phyloP scores from a whole-genome alignment of 169 alveolate genomes.

The Plasmodium gonderi region DNA sequence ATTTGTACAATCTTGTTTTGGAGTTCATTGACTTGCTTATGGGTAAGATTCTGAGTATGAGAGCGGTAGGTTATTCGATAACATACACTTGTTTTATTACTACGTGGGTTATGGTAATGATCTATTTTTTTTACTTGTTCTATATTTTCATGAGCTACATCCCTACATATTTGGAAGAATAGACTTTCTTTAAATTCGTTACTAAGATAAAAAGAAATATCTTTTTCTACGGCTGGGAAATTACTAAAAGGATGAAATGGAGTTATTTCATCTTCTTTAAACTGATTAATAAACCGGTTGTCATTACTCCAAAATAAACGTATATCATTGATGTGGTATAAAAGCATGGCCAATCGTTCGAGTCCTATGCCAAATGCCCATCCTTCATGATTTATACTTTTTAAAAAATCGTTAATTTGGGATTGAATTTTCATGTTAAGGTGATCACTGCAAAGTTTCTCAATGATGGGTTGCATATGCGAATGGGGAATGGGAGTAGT shows the following conservation, averaged over 20 bases:
- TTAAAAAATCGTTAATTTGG: constrained; percentile 72
- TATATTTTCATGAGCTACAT: constrained; percentile 64
- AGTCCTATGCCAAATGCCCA: constrained; percentile 97
- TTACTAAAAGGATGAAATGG: constrained; percentile 79
- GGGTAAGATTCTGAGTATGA: constrained; percentile 82
- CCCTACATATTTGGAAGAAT: constrained; percentile 73
- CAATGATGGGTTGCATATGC: not conserved
- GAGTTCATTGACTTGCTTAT: constrained; percentile 77
- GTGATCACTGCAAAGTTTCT: constrained; percentile 31
- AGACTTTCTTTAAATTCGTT: constrained; percentile 12
- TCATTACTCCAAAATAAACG: constrained; percentile 94
- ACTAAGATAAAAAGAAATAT: constrained; percentile 80
- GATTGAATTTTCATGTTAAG: constrained; percentile 21
- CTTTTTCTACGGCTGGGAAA: constrained; percentile 82
- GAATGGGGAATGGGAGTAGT: no score
- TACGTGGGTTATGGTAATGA: constrained; percentile 31
- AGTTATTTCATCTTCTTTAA: constrained; percentile 74
- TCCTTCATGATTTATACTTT: constrained; percentile 80
- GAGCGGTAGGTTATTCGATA: constrained; percentile 83
- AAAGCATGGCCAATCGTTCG: constrained; percentile 92
- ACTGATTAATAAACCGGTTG: constrained; percentile 88
- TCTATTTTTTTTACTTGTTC: constrained; percentile 67
- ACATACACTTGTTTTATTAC: constrained; percentile 75
- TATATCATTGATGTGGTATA: constrained; percentile 92
- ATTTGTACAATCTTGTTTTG: constrained; percentile 72